Evolutionary conservation across 2,329 filamentous ascomycete genomes (phyloP), one percentile per base, ranked within the genome.

Genomic region (Kalmusia sp.): DNA sequence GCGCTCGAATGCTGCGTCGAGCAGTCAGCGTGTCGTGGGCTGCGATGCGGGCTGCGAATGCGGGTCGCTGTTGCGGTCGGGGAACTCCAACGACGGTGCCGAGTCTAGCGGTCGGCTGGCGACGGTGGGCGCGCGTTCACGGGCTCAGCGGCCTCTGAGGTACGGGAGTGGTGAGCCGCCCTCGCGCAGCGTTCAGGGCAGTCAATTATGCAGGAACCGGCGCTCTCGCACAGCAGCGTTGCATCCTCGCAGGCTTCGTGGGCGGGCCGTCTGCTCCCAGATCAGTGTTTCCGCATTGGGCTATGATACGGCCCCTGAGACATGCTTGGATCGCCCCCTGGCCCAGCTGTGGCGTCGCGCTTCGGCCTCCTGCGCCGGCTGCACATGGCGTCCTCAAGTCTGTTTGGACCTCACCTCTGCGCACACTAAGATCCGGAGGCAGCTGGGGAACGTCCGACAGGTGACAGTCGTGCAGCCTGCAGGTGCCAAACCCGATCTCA

Each of bases 261-360:
- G n/a, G 46, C 24, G 3, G 45, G 24, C 31, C 17, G 24, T n/a
- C n/a, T 40, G n/a, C 21, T 21, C 33, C 31, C 39, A 27, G 19
- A 37, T n/a, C n/a, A n/a, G n/a, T 38, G 52, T 53, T 57, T 21
- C 64, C 60, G 55, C 55, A 55, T 66, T 61, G 62, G 59, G 25
- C 33, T n/a, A 50, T 41, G 51, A 57, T 49, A 57, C 55, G 33
- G 62, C 65, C 63, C 64, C 64, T 68, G 64, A 68, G 62, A 67
- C 64, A 60, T 58, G 58, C 51, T 44, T 38, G 35, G 47, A 43
- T 24, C 54, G 39, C 48, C n/a, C n/a, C 24, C 22, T n/a, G 52
- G 50, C 53, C 21, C 43, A 35, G 19, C 37, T 48, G 4, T 7
- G 21, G 11, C 17, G 19, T 25, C n/a, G 43, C 30, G 43, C 43